Percentiles rank a stretch among this genome's conserved stretches.
phyloP scores from a whole-genome alignment of 176 grass and related monocot species.

The Carex scoparia region DNA sequence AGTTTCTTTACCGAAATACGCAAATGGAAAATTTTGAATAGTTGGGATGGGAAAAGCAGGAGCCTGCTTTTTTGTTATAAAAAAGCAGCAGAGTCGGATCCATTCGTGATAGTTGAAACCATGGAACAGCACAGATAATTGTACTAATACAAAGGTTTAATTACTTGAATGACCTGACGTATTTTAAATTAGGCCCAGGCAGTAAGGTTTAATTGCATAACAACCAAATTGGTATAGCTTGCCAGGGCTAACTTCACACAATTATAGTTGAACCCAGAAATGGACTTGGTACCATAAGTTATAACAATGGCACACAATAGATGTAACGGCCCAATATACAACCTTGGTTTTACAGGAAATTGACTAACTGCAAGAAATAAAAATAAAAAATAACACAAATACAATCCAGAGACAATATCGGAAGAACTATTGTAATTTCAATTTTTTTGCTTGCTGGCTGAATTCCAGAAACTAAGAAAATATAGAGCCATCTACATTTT shows the following conservation, averaged over 20 bases:
- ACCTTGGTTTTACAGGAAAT: neutral
- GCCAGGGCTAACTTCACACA: neutral
- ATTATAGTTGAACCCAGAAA: neutral
- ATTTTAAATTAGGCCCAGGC: neutral
- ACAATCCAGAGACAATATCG: neutral
- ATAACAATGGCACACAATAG: neutral
- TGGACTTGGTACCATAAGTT: neutral
- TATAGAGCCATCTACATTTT: slow-evolving; percentile 11
- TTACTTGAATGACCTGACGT: too few species aligned
- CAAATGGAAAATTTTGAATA: too few species aligned
- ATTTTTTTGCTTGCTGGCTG: neutral
- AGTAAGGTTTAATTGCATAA: neutral
- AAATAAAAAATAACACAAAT: neutral
- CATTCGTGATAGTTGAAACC: neutral
- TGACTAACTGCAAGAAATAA: neutral
- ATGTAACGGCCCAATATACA: neutral
- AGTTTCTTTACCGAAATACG: too few species aligned
- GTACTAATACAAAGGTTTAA: too few species aligned
- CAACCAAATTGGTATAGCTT: neutral
- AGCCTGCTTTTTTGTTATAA: too few species aligned
- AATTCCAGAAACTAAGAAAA: neutral
- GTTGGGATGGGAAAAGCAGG: too few species aligned
- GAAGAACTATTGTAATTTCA: neutral
- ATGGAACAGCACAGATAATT: neutral
- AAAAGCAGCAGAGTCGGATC: too few species aligned